Percentiles rank a stretch among this genome's conserved stretches.
phyloP scores from a whole-genome alignment of 2,329 filamentous ascomycete genomes.

The Aspergillus neoniger region DNA sequence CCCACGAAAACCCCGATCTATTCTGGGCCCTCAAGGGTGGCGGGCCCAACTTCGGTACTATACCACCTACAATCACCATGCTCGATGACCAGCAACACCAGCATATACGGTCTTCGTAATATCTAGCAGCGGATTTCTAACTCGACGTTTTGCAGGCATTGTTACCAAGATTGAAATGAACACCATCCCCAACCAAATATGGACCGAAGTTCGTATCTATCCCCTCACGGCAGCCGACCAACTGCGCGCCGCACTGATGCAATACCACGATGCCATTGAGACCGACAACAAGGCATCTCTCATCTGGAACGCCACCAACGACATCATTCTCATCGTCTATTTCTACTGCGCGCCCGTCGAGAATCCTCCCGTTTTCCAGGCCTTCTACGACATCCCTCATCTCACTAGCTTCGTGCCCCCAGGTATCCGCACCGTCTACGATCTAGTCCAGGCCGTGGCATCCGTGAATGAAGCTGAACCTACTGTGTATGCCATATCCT shows the following conservation, averaged over 20 bases:
- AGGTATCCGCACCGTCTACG: conserved; percentile 12
- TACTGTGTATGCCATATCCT: background rate
- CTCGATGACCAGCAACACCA: background rate
- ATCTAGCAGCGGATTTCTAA: background rate
- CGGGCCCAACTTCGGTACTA: conserved; percentile 31
- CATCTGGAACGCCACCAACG: conserved; percentile 12
- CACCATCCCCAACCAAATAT: conserved; percentile 19
- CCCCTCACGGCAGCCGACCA: conserved; percentile 1
- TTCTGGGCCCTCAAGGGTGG: conserved; percentile 37
- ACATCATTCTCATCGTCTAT: conserved; percentile 11
- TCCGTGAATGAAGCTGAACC: conserved; percentile 5
- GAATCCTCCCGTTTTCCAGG: conserved; percentile 5
- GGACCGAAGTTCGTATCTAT: conserved; percentile 17
- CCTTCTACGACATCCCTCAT: conserved; percentile 13
- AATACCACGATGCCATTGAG: conserved; percentile 17
- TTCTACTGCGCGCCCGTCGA: conserved; percentile 14
- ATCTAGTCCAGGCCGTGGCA: conserved; percentile 8
- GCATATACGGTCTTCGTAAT: background rate
- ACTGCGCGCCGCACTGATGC: conserved; percentile 14
- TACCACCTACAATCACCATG: background rate
- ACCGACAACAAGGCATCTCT: conserved; percentile 14
- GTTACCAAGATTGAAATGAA: conserved; percentile 21
- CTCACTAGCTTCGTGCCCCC: conserved; percentile 8
- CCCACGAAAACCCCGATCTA: conserved; percentile 26
- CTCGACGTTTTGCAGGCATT: conserved; percentile 9